A percentile compares a stretch with the other conserved stretches of the same genome.
These are phyloP conservation scores for Exidia glandulosa DNA, from an alignment of 768 basidiomycete species.

Conservation along the genomic window DNA sequence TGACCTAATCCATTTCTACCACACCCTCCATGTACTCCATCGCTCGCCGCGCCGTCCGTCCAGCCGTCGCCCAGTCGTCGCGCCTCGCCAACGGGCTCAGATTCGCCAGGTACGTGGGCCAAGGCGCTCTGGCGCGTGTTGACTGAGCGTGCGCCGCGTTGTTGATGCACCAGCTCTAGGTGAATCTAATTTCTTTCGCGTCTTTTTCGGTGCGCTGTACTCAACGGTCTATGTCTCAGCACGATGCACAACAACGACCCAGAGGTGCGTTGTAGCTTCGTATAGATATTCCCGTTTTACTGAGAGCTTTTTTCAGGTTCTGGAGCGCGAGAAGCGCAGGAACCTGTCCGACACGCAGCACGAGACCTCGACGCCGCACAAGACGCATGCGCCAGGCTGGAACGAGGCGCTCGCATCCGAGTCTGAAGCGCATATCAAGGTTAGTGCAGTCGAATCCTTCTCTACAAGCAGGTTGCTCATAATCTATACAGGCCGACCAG, in stretches of 20 bases:
- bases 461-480: background rate
- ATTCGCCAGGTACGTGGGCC: background rate
- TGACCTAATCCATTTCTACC: too few species aligned
- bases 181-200: background rate
- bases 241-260: constrained; percentile 53
- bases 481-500: constrained; percentile 16
- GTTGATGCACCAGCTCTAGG: background rate
- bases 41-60: background rate
- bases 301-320: constrained; percentile 21
- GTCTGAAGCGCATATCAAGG: constrained; percentile 61
- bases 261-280: constrained; percentile 23
- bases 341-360: constrained; percentile 35
- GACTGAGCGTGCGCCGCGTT: background rate
- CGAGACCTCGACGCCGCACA: constrained; percentile 36
- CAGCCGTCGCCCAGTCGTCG: background rate
- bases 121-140: background rate
- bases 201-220: background rate
- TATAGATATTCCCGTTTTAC: background rate
- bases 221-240: constrained; percentile 9
- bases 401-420: constrained; percentile 52
- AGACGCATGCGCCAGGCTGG: constrained; percentile 53
- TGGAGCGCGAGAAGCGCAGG: constrained; percentile 44
- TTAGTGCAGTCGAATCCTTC: constrained; percentile 4
- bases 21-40: background rate
- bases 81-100: background rate